phyloP scores from a whole-genome alignment of 1,139 yeast species.

The Blastobotrys buckinghamii region DNA sequence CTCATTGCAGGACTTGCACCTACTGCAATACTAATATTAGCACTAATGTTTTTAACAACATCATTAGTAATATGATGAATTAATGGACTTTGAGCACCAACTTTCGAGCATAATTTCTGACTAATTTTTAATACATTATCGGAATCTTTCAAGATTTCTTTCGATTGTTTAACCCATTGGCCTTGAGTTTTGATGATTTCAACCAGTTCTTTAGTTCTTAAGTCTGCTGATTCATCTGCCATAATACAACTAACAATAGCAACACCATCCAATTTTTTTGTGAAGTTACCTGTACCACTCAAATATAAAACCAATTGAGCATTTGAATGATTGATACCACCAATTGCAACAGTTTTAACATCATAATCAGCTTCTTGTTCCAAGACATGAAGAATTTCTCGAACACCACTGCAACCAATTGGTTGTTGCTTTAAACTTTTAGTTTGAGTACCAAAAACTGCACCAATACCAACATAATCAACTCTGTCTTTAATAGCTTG shows the following conservation, averaged over 20 bases:
- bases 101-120: constrained; percentile 18
- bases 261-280: constrained; percentile 57
- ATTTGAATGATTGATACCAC: constrained; percentile 73
- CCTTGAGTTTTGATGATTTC: constrained; percentile 19
- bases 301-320: constrained; percentile 51
- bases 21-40: constrained; percentile 79
- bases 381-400: constrained; percentile 48
- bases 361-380: constrained; percentile 29
- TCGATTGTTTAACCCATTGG: constrained; percentile 21
- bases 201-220: constrained; percentile 42
- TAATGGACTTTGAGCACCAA: constrained; percentile 42
- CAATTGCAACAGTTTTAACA: constrained; percentile 67
- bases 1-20: constrained; percentile 94
- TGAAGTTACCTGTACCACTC: constrained; percentile 38
- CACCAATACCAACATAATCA: constrained; percentile 86
- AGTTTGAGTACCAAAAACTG: constrained; percentile 69
- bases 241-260: constrained; percentile 86
- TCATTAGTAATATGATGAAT: constrained; percentile 86
- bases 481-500: constrained; percentile 52
- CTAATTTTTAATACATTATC: neutral
- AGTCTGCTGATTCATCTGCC: constrained; percentile 56
- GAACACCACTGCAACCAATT: constrained; percentile 64
- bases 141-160: neutral
- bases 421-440: constrained; percentile 51
- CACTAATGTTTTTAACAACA: constrained; percentile 86